Conservation (phyloP, 225 moss, liverwort and hornwort genomes). For the Climacium dendroides region DNA sequence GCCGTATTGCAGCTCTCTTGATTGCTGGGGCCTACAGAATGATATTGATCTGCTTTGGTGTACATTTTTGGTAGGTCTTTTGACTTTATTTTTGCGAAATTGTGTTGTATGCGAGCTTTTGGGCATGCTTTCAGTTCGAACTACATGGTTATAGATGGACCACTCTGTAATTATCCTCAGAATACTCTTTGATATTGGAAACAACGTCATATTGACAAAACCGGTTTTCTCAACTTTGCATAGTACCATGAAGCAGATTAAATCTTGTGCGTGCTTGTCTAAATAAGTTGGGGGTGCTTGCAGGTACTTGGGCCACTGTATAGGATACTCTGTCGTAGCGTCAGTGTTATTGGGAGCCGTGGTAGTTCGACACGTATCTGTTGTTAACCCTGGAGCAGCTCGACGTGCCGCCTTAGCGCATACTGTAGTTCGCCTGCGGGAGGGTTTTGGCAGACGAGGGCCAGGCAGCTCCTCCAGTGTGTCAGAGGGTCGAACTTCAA, state of each 20-base stretch:
- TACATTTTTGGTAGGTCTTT: slow-evolving; percentile 80
- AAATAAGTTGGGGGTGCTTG: background rate
- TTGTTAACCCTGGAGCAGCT: slow-evolving; percentile 79
- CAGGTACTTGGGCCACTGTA: slow-evolving; percentile 99
- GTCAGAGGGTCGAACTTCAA: slow-evolving; percentile 87
- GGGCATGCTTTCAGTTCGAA: background rate
- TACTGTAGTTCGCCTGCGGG: slow-evolving; percentile 87
- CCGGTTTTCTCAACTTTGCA: background rate
- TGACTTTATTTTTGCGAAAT: background rate
- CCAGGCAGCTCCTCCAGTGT: slow-evolving; percentile 97
- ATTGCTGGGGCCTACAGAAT: slow-evolving; percentile 89
- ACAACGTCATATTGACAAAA: background rate
- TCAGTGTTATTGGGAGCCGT: slow-evolving; percentile 84
- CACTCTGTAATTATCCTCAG: background rate
- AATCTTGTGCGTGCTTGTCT: background rate
- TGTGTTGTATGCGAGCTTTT: background rate
- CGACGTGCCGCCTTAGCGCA: slow-evolving; percentile 83
- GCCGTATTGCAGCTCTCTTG: slow-evolving; percentile 78
- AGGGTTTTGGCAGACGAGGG: slow-evolving; percentile 89
- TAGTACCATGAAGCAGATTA: background rate
- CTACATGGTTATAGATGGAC: background rate
- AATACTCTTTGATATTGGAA: background rate
- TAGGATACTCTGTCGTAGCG: slow-evolving; percentile 93
- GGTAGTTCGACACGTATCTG: slow-evolving; percentile 73
- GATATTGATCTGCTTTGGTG: slow-evolving; percentile 91